phyloP scores from a whole-genome alignment of 2,329 filamentous ascomycete species.

The Arthrobotrys megalospora region DNA sequence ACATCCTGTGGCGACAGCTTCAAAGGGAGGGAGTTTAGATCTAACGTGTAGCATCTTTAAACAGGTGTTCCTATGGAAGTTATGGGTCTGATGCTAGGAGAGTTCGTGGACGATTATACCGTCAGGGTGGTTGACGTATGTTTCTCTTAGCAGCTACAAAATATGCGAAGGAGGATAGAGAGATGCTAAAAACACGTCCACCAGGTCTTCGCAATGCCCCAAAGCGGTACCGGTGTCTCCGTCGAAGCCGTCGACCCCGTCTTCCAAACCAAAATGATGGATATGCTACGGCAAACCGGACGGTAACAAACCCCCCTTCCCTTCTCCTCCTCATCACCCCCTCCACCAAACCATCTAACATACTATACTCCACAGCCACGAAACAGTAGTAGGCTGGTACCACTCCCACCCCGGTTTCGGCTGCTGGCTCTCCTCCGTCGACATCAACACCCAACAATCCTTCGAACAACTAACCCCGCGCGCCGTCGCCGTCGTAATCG shows the following conservation, averaged over 20 bases:
- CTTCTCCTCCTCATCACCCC: neutral
- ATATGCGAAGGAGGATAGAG: neutral
- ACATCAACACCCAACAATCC: conserved; percentile 99
- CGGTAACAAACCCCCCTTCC: conserved; percentile 73
- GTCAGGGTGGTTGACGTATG: conserved; percentile 90
- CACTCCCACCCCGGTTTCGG: conserved; percentile 99
- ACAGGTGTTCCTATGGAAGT: conserved; percentile 96
- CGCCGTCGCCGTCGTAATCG: conserved; percentile 96
- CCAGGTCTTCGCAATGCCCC: conserved; percentile 92
- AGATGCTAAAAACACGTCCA: neutral
- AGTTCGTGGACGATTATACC: conserved; percentile 99
- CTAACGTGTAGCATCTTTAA: conserved; percentile 25
- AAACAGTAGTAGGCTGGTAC: conserved; percentile 99
- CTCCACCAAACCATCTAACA: conserved; percentile 4
- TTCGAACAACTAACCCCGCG: conserved; percentile 98
- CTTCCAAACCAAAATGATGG: conserved; percentile 99
- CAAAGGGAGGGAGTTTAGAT: neutral
- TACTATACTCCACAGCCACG: conserved; percentile 75
- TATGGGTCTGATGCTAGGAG: conserved; percentile 98
- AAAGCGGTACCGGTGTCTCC: conserved; percentile 97
- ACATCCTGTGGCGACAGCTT: neutral
- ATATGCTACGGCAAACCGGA: conserved; percentile 98
- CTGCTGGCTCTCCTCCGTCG: conserved; percentile 98
- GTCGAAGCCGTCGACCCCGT: conserved; percentile 98
- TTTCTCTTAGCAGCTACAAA: neutral